Evolutionary conservation across 495 filamentous ascomycete species (phyloP), one percentile per base, ranked within the genome.

Genomic region (Diplogelasinospora grovesii): DNA sequence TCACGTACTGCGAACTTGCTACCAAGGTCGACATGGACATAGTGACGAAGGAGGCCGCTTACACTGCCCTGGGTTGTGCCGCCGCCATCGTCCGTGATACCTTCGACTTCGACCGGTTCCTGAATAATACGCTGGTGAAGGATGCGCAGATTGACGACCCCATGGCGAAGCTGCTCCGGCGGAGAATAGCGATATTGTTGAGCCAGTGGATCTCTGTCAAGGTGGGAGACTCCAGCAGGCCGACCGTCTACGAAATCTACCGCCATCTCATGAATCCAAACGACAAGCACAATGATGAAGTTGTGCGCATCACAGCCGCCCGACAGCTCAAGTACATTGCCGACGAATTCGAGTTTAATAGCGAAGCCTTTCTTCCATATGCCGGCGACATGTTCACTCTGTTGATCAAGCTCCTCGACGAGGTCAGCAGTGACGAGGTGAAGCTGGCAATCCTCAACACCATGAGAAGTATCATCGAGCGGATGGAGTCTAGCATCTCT

Each of bases 281-380:
- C 9, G 88, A 95, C 55, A 65, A 74, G 1, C 67, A 80, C 46
- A 98, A 98, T 53, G 92, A 98, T 54, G 72, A 86, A 30, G 87
- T 96, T 5, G 92, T 98, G 22, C 83, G 89, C 9, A 79, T 96
- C 26, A 95, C 90, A 0, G 85, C 92, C 4, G 92, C 87, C 8
- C 75, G 86, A 39, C 85, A 93, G 52, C 74, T 98, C 19, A 82
- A 81, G 54, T 66, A 70, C 22, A 71, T 93, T 20, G 73, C 85
- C n/a, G 79, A 92, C 31, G 83, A 89, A 4, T 89, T 84, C 56
- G 82, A 84, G n/a, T 95, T 95, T 52, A 65, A 70, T 3, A 59
- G 78, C 0, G 74, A 82, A 14, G 50, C 57, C 7, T 95, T 96
- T 59, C 46, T 82, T 41, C 84, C 86, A 2, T 94, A 76, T 54